phyloP scores from a whole-genome alignment of 345 rosid species.

The Eucalyptus brandiana region DNA sequence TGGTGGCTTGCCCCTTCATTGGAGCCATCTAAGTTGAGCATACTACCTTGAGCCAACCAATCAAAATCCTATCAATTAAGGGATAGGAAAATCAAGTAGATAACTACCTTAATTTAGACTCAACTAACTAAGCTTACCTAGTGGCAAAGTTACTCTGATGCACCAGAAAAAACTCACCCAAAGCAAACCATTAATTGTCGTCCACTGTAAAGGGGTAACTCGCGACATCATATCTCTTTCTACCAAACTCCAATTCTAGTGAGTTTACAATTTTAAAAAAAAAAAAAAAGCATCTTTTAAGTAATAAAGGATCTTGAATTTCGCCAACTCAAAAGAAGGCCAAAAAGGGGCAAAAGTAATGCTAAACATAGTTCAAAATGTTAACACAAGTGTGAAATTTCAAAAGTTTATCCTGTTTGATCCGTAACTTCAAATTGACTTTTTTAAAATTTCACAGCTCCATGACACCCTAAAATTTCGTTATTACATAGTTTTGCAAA shows the following conservation, averaged over 20 bases:
- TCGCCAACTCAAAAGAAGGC: neutral
- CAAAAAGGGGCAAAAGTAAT: neutral
- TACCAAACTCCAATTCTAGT: neutral
- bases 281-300: neutral
- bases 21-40: no score
- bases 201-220: fast-evolving
- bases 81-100: neutral
- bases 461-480: neutral
- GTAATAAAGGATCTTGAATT: neutral
- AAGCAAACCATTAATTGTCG: neutral
- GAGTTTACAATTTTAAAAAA: neutral
- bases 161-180: neutral
- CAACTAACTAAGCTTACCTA: neutral
- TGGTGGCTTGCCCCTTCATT: no score
- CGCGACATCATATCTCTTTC: neutral
- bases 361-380: neutral
- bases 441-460: neutral
- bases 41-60: neutral
- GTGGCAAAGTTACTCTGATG: neutral
- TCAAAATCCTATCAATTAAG: neutral
- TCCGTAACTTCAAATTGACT: neutral
- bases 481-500: no score
- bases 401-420: neutral
- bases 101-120: neutral
- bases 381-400: neutral